These are phyloP conservation scores for Tremella yokohamensis DNA, from an alignment of 768 basidiomycete genomes.

Conservation along the genomic window DNA sequence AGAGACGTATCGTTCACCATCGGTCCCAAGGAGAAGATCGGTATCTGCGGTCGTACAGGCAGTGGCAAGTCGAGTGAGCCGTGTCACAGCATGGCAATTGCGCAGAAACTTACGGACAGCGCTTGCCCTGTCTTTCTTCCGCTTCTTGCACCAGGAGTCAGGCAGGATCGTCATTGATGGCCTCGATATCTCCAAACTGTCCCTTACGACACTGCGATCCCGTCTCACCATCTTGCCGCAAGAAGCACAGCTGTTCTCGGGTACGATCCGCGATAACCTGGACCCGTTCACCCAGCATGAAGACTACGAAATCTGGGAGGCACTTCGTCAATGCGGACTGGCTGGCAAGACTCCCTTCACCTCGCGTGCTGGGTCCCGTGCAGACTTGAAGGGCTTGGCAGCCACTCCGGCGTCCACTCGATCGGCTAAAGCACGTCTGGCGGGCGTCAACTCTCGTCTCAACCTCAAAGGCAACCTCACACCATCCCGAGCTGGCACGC, in stretches of 20 bases:
- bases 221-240: slow-evolving; percentile 60
- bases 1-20: slow-evolving; percentile 52
- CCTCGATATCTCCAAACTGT: slow-evolving; percentile 50
- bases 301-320: slow-evolving; percentile 29
- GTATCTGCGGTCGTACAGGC: slow-evolving; percentile 50
- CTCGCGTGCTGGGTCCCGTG: slow-evolving; percentile 26
- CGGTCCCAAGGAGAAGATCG: slow-evolving; percentile 52
- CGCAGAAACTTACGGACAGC: slow-evolving; percentile 25
- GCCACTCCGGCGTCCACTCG: not conserved
- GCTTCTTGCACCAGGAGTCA: slow-evolving; percentile 52
- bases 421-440: not conserved
- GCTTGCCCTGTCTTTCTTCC: slow-evolving; percentile 53
- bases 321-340: slow-evolving; percentile 39
- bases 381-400: not conserved
- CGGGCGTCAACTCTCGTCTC: not conserved
- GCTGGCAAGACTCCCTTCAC: slow-evolving; percentile 30
- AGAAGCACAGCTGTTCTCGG: slow-evolving; percentile 45
- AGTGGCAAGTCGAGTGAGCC: slow-evolving; percentile 37
- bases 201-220: slow-evolving; percentile 58
- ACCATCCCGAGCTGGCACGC: not conserved
- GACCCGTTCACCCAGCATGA: slow-evolving; percentile 45
- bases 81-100: not conserved
- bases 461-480: not conserved
- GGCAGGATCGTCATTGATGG: slow-evolving; percentile 53
- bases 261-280: slow-evolving; percentile 47